These are phyloP conservation scores for Ambrosia trifida DNA, from an alignment of 129 eudicot species.

Conservation along the genomic window DNA sequence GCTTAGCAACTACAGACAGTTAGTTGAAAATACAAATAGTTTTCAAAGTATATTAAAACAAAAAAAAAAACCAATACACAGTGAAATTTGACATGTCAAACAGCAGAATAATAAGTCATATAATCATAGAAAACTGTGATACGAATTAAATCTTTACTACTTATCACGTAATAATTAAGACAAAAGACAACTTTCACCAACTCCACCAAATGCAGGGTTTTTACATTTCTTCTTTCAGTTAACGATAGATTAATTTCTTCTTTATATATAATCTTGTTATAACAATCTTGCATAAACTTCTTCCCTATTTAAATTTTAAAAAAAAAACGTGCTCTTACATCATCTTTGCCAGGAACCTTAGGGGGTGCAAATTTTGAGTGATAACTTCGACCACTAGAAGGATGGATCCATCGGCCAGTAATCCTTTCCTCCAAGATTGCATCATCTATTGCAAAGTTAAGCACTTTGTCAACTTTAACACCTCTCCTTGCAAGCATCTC, in stretches of 20 bases:
- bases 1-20: neutral
- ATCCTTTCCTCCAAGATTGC: slow-evolving; percentile 90
- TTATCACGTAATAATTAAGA: too few relatives aligned
- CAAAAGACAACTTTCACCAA: too few relatives aligned
- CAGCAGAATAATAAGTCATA: slow-evolving; percentile 10
- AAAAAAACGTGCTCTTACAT: slow-evolving; percentile 48
- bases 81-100: slow-evolving; percentile 18
- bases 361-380: slow-evolving; percentile 94
- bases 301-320: too few relatives aligned
- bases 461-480: slow-evolving; percentile 73
- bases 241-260: neutral
- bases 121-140: neutral
- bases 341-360: slow-evolving; percentile 76
- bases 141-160: too few relatives aligned
- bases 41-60: too few relatives aligned
- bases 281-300: slow-evolving; percentile 13
- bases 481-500: slow-evolving; percentile 86
- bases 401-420: slow-evolving; percentile 95
- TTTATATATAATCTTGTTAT: neutral
- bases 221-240: too few relatives aligned
- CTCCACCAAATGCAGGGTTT: too few relatives aligned
- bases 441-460: slow-evolving; percentile 97
- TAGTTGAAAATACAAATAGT: neutral
- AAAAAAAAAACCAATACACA: neutral
- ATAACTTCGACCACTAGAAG: slow-evolving; percentile 87